Evolutionary conservation across 352 stramenopile species (phyloP).

Genomic region (Globisporangium cylindrosporum): DNA sequence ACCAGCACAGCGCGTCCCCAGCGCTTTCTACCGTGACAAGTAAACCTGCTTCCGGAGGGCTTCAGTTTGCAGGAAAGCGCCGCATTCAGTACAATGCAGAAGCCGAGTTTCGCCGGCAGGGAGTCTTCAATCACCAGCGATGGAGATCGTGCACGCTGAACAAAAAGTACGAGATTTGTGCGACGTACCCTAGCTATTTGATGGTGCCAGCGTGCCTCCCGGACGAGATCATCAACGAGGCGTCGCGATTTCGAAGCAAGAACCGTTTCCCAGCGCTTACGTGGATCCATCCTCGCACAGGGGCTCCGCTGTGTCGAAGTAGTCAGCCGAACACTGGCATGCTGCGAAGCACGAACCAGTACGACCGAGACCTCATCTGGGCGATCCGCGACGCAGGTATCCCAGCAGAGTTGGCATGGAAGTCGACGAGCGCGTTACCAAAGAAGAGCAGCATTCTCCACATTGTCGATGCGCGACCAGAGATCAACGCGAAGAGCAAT

Average conservation of each 20-base stretch:
- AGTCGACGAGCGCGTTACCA: constrained; percentile 25
- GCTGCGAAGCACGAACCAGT: constrained; percentile 86
- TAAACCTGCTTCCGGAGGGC: constrained; percentile 13
- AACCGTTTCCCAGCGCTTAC: constrained; percentile 81
- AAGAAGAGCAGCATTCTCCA: constrained; percentile 78
- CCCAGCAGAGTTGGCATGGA: constrained; percentile 35
- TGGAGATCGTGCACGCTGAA: constrained; percentile 67
- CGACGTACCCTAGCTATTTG: constrained; percentile 69
- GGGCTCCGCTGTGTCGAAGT: constrained; percentile 90
- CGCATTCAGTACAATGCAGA: constrained; percentile 75
- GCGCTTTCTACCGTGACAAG: constrained; percentile 9
- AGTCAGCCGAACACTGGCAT: constrained; percentile 96
- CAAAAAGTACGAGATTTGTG: constrained; percentile 65
- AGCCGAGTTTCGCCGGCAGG: constrained; percentile 60
- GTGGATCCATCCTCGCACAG: constrained; percentile 89
- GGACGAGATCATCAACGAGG: constrained; percentile 70
- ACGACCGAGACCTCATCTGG: constrained; percentile 91
- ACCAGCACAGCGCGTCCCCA: constrained; percentile 42
- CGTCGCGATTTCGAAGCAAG: constrained; percentile 73
- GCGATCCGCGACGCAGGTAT: constrained; percentile 80
- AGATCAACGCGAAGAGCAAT: constrained; percentile 91
- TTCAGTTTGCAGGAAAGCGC: constrained; percentile 39
- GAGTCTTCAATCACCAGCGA: constrained; percentile 55
- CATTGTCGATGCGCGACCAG: constrained; percentile 89
- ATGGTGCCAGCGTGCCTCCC: constrained; percentile 59